phyloP scores from a whole-genome alignment of 441 rosid species.

The Adansonia gregorii region DNA sequence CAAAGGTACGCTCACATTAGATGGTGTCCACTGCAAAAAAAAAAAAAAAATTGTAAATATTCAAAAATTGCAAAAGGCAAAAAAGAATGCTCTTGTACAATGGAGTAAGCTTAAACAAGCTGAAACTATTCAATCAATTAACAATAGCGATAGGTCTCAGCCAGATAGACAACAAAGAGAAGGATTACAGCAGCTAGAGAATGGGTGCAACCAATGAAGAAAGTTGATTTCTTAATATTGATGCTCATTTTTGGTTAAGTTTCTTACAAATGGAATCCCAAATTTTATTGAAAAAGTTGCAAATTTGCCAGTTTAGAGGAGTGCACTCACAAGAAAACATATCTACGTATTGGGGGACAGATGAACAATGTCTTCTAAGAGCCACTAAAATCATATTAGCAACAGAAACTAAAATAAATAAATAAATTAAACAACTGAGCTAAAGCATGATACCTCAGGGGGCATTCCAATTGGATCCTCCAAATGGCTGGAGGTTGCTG shows the following conservation, averaged over 20 bases:
- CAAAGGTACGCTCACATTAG: slow-evolving; percentile 92
- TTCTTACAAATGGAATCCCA: not conserved
- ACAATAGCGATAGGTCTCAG: not conserved
- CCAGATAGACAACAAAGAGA: slow-evolving; percentile 5
- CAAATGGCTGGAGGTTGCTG: slow-evolving; percentile 39
- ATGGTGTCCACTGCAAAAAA: slow-evolving; percentile 85
- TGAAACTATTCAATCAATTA: not conserved
- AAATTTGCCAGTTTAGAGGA: slow-evolving; percentile 3
- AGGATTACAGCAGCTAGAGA: not conserved
- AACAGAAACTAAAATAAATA: not conserved
- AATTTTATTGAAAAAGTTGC: slow-evolving; percentile 2
- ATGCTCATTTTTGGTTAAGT: slow-evolving; percentile 11
- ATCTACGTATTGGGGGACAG: not conserved
- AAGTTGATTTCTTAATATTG: not conserved
- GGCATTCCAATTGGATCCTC: slow-evolving; percentile 85
- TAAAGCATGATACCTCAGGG: slow-evolving; percentile 71
- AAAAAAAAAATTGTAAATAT: slow-evolving; percentile 24
- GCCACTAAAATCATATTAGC: not conserved
- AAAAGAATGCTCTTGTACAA: not conserved
- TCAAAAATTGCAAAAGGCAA: not conserved
- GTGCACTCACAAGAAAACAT: not conserved
- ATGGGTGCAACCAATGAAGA: slow-evolving; percentile 12
- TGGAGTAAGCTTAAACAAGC: not conserved
- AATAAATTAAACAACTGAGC: not conserved
- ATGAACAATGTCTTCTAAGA: not conserved